phyloP scores from a whole-genome alignment of 805 yeast genomes.

The Pichia nanzhaoensis region DNA sequence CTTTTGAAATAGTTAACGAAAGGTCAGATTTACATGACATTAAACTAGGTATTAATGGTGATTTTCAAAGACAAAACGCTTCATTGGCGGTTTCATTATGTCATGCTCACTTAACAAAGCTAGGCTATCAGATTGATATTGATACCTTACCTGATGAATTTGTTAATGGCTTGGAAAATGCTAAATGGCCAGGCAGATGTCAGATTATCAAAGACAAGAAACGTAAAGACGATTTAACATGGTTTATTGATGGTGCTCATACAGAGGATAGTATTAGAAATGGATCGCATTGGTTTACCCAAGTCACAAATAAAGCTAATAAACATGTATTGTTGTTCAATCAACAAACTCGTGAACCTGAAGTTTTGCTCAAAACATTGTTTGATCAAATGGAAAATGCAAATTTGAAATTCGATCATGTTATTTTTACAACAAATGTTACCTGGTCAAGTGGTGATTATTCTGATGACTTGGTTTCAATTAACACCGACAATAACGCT shows the following conservation, averaged over 20 bases:
- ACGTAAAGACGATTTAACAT: conserved; percentile 42
- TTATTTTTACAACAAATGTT: conserved; percentile 81
- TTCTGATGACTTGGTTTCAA: conserved; percentile 74
- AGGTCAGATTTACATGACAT: conserved; percentile 35
- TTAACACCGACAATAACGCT: conserved; percentile 72
- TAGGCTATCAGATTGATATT: conserved; percentile 36
- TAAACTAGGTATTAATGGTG: conserved; percentile 72
- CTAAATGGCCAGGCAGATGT: conserved; percentile 95
- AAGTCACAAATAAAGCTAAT: conserved; percentile 26
- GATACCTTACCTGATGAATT: conserved; percentile 43
- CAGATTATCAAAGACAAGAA: conserved; percentile 49
- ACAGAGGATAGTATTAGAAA: conserved; percentile 80
- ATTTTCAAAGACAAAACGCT: conserved; percentile 80
- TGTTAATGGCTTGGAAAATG: conserved; percentile 51
- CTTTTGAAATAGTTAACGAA: conserved; percentile 45
- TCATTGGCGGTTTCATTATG: conserved; percentile 76
- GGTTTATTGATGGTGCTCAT: conserved; percentile 96
- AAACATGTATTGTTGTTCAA: conserved; percentile 65
- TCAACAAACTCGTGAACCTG: conserved; percentile 89
- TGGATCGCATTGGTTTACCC: conserved; percentile 74
- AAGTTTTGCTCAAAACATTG: conserved; percentile 51
- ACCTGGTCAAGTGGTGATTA: conserved; percentile 84
- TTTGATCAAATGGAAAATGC: conserved; percentile 35
- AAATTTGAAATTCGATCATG: conserved; percentile 56
- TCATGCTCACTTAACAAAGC: conserved; percentile 45